Conservation (phyloP, 805 yeast species). For the Priceomyces carsonii region DNA sequence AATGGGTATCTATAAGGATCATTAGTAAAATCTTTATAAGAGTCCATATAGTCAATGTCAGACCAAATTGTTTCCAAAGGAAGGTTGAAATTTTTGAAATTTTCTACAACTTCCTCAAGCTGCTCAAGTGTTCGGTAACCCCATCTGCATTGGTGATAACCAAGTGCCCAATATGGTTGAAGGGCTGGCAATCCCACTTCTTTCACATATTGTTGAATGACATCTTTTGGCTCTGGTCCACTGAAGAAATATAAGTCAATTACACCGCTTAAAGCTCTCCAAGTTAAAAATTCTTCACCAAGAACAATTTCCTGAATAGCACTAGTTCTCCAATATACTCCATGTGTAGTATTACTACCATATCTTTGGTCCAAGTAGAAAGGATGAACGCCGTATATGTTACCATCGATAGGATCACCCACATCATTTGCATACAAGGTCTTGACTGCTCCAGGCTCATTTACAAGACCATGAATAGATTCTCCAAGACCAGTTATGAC, state of each 20-base stretch:
- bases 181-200: slow-evolving; percentile 23
- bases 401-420: slow-evolving; percentile 26
- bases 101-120: slow-evolving; percentile 7
- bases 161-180: slow-evolving; percentile 28
- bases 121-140: slow-evolving; percentile 20
- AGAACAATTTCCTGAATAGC: slow-evolving; percentile 28
- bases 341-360: slow-evolving; percentile 23
- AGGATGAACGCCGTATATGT: slow-evolving; percentile 34
- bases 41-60: slow-evolving; percentile 26
- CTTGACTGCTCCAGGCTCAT: slow-evolving; percentile 25
- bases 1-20: slow-evolving; percentile 22
- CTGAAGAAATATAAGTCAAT: slow-evolving; percentile 26
- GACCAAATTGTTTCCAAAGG: slow-evolving; percentile 26
- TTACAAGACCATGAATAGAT: slow-evolving; percentile 26
- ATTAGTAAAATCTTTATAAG: slow-evolving; percentile 24
- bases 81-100: slow-evolving; percentile 10
- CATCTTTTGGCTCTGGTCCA: slow-evolving; percentile 24
- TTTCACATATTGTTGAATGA: slow-evolving; percentile 20
- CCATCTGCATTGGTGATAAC: slow-evolving; percentile 28
- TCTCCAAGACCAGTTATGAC: slow-evolving; percentile 32
- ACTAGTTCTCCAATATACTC: slow-evolving; percentile 30
- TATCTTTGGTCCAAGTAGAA: slow-evolving; percentile 29
- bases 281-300: slow-evolving; percentile 23
- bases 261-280: slow-evolving; percentile 29
- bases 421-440: slow-evolving; percentile 30